phyloP scores from a whole-genome alignment of 2,329 filamentous ascomycete species.

The Neobulgaria alba region DNA sequence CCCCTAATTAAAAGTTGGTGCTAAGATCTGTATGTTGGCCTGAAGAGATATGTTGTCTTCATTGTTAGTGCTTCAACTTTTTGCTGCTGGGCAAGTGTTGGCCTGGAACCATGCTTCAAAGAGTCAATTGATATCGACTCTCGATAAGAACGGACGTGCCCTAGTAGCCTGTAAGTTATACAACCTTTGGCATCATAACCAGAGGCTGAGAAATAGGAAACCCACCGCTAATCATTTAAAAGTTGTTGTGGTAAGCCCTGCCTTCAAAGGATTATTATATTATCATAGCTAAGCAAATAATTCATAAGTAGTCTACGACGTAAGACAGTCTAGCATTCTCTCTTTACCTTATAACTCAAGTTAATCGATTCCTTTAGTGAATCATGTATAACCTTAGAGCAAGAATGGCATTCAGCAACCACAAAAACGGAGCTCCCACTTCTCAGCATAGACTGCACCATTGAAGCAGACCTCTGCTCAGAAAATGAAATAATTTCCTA shows the following conservation, averaged over 20 bases:
- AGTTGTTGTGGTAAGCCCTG: constrained; percentile 9
- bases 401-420: constrained; percentile 14
- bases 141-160: constrained; percentile 2
- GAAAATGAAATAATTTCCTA: constrained; percentile 36
- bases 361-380: constrained; percentile 6
- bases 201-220: too few relatives aligned
- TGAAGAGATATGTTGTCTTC: constrained; percentile 1
- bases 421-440: constrained; percentile 20
- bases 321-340: constrained; percentile 3
- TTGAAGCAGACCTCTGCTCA: constrained; percentile 31
- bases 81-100: constrained; percentile 1
- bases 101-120: constrained; percentile 12
- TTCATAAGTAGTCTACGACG: constrained; percentile 11
- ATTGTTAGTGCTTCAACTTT: constrained; percentile 4
- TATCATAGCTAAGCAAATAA: background rate
- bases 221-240: background rate
- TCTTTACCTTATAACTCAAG: too few relatives aligned
- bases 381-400: constrained; percentile 13
- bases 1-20: background rate
- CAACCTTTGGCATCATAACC: too few relatives aligned
- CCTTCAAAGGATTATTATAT: constrained; percentile 1
- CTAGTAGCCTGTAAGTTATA: constrained; percentile 16
- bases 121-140: constrained; percentile 5
- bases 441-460: constrained; percentile 35
- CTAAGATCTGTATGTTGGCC: constrained; percentile 3